Conservation (phyloP, 2,329 filamentous ascomycete species). For the Apiospora hydei region DNA sequence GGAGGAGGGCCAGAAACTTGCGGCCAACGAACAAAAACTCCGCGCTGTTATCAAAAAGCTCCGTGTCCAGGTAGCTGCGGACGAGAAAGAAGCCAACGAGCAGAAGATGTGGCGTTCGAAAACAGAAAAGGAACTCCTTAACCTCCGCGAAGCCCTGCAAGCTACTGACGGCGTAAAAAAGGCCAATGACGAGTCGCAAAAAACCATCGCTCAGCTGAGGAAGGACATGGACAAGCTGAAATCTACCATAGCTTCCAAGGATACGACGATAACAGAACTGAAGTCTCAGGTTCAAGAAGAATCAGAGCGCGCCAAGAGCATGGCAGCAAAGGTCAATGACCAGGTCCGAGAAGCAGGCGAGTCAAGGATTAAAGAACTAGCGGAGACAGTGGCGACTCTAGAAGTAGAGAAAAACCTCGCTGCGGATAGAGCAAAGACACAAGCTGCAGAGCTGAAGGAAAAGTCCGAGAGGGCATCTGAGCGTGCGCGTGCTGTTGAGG, state of each 20-base stretch:
- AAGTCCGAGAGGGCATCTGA: constrained; percentile 77
- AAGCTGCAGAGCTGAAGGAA: constrained; percentile 76
- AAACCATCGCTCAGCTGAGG: constrained; percentile 38
- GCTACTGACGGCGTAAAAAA: constrained; percentile 64
- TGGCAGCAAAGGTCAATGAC: constrained; percentile 70
- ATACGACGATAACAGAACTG: constrained; percentile 71
- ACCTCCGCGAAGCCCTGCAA: constrained; percentile 55
- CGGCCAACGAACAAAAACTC: constrained; percentile 85
- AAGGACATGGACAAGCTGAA: constrained; percentile 63
- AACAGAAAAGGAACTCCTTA: constrained; percentile 57
- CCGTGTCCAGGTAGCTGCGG: constrained; percentile 68
- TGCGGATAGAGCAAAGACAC: constrained; percentile 69
- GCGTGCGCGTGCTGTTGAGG: constrained; percentile 70
- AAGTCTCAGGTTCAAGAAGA: constrained; percentile 74
- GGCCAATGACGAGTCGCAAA: constrained; percentile 50
- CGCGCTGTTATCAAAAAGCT: constrained; percentile 84
- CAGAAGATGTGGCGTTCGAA: constrained; percentile 67
- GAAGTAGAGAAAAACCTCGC: constrained; percentile 80
- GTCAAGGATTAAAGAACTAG: constrained; percentile 56
- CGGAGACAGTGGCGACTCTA: constrained; percentile 68
- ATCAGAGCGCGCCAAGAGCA: constrained; percentile 69
- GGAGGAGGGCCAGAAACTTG: constrained; percentile 90
- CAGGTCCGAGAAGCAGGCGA: constrained; percentile 74
- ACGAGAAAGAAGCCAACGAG: constrained; percentile 69
- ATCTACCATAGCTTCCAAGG: constrained; percentile 68